A percentile compares a stretch with the other conserved stretches of the same genome.
Evolutionary conservation across 192 early-diverging fungal species (phyloP).

Genomic region (Phycomyces blakesleeanus): DNA sequence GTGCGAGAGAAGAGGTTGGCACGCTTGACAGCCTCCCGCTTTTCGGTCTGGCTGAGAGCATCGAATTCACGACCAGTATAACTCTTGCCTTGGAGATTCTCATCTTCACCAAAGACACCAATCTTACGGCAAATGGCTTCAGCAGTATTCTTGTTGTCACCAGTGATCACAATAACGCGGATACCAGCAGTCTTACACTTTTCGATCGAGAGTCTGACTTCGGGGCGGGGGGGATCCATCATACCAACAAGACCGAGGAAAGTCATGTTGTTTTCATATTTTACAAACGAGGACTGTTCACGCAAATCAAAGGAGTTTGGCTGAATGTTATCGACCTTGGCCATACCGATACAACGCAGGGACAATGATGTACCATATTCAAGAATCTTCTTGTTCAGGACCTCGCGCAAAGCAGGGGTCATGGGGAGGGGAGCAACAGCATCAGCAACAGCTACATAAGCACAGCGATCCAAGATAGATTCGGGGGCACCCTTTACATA

Average conservation of each 20-base stretch:
- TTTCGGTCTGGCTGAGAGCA: slow-evolving; percentile 69
- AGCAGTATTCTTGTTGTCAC: slow-evolving; percentile 96
- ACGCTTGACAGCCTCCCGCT: slow-evolving; percentile 63
- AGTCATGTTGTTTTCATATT: slow-evolving; percentile 80
- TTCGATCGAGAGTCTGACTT: slow-evolving; percentile 78
- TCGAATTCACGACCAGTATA: slow-evolving; percentile 98
- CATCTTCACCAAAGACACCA: slow-evolving; percentile 78
- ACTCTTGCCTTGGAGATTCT: slow-evolving; percentile 60
- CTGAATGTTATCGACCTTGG: slow-evolving; percentile 74
- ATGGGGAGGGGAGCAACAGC: slow-evolving; percentile 54
- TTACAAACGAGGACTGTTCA: slow-evolving; percentile 62
- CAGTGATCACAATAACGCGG: slow-evolving; percentile 97
- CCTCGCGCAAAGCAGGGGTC: slow-evolving; percentile 56
- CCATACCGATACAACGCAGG: slow-evolving; percentile 89
- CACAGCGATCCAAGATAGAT: slow-evolving; percentile 84
- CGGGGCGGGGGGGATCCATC: slow-evolving; percentile 95
- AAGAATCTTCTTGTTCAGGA: slow-evolving; percentile 61
- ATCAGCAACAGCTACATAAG: slow-evolving; percentile 48
- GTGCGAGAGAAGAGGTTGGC: slow-evolving; percentile 92
- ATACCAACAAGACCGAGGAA: slow-evolving; percentile 96
- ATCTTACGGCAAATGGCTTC: slow-evolving; percentile 94
- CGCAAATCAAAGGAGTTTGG: slow-evolving; percentile 42
- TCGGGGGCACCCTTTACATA: slow-evolving; percentile 97
- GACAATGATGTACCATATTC: slow-evolving; percentile 73
- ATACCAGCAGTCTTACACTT: slow-evolving; percentile 94